A percentile compares a stretch with the other conserved stretches of the same genome.
Conservation (phyloP, 331 rosid genomes). For the Saraca asoca region DNA sequence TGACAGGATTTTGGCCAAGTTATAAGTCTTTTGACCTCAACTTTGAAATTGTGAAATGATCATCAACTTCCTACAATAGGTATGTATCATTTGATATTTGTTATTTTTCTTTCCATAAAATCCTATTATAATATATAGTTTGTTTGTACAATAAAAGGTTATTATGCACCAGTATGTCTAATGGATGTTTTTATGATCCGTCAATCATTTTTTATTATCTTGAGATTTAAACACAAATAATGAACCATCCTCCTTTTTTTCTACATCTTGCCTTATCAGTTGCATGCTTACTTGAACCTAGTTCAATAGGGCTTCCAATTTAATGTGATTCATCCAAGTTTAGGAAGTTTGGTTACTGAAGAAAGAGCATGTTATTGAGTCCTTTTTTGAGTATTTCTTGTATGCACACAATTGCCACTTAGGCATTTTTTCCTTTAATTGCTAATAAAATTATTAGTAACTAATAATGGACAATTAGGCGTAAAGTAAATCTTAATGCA, state of each 20-base stretch:
- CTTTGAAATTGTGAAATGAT: constrained; percentile 86
- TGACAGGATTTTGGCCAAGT: constrained; percentile 98
- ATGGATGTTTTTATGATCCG: constrained; percentile 9
- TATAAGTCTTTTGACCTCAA: constrained; percentile 95
- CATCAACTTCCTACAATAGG: constrained; percentile 90
- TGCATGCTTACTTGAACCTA: background rate
- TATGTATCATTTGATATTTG: constrained; percentile 31
- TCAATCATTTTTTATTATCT: constrained; percentile 12
- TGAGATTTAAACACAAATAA: background rate
- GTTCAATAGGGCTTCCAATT: constrained; percentile 4
- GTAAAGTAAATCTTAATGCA: constrained; percentile 16
- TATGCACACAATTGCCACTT: background rate
- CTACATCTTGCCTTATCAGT: background rate
- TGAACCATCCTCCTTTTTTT: constrained; percentile 15
- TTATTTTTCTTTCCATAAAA: background rate
- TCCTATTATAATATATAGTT: constrained; percentile 10
- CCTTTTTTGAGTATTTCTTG: background rate
- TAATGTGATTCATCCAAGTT: too few relatives aligned
- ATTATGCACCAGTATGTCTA: constrained; percentile 12
- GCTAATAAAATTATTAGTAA: constrained; percentile 8
- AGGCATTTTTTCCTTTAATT: background rate
- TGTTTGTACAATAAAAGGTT: constrained; percentile 5
- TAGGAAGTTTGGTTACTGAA: background rate
- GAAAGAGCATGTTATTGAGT: constrained; percentile 13
- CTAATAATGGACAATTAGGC: background rate